Evolutionary conservation across 495 filamentous ascomycete species (phyloP), one percentile per base, ranked within the genome.

Genomic region (Acidiella bohemica): DNA sequence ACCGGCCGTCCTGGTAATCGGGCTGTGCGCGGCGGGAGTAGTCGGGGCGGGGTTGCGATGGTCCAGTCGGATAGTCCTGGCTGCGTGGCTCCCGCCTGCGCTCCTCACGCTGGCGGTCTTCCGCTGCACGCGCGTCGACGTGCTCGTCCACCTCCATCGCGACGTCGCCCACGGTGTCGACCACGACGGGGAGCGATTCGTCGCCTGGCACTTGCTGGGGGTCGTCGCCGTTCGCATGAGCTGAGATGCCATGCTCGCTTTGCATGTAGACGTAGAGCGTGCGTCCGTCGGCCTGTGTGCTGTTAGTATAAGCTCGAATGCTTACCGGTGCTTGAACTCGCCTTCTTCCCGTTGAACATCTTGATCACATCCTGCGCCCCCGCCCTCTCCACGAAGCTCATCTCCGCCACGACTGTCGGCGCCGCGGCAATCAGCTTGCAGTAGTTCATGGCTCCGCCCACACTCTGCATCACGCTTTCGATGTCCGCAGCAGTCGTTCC

Each of bases 401-500:
- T 74, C 58, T 96, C 88, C 9, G 81, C 85, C 30, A 84, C 83
- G 21, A 96, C 84, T 3, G 76, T 77, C 0, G 90, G 88, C 12
- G 65, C 58, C 6, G 74, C 67, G 32, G 74, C 75, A 12, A 81
- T 65, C 13, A 97, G 63, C 27, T 69, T 72, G 59, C 87, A 93
- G 46, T 70, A 75, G 22, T 71, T 54, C 42, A 92, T 73, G 38
- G 76, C 63, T 22, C 84, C 82, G 1, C 76, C 78, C 2, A 80
- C 59, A 2, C 79, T 76, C 28, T 73, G 72, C 64, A 95, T 71
- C 30, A 84, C 85, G 42, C 80, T 76, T 60, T 93, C 83, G 34
- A 96, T 93, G 57, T 97, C 90, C 26, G 83, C 87, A 1, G 84
- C 84, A 3, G 90, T 94, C 3, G 90, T 97, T 26, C 90, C 90